A percentile compares a stretch with the other conserved stretches of the same genome.
These are phyloP conservation scores for Cyathus striatus DNA, from an alignment of 768 basidiomycete genomes.

Conservation along the genomic window DNA sequence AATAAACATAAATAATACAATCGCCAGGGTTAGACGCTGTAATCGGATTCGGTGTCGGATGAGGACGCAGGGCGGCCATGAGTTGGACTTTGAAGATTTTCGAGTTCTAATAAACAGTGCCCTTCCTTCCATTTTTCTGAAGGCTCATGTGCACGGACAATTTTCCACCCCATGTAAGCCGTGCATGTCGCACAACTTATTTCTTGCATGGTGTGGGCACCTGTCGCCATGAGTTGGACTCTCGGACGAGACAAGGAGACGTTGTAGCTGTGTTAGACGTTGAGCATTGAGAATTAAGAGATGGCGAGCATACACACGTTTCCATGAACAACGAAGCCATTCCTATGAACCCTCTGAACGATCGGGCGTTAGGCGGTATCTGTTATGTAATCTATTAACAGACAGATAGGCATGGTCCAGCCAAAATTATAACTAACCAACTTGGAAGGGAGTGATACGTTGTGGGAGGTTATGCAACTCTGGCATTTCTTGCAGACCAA, in stretches of 20 bases:
- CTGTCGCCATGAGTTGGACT: constrained; percentile 57
- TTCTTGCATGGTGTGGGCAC: constrained; percentile 59
- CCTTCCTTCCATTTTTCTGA: constrained; percentile 65
- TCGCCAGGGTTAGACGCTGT: constrained; percentile 18
- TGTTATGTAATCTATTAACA: constrained; percentile 8
- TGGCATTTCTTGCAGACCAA: constrained; percentile 42
- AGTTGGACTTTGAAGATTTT: constrained; percentile 27
- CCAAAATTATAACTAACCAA: constrained; percentile 29
- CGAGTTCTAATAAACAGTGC: constrained; percentile 52
- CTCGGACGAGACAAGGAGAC: constrained; percentile 36
- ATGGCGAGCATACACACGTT: constrained; percentile 32
- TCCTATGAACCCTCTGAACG: constrained; percentile 52
- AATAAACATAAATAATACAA: too few relatives aligned
- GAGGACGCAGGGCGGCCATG: constrained; percentile 15
- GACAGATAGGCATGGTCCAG: neutral
- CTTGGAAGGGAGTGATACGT: constrained; percentile 34
- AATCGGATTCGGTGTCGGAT: constrained; percentile 33
- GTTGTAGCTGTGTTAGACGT: constrained; percentile 36
- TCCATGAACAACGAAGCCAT: constrained; percentile 56
- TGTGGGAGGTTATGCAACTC: constrained; percentile 38
- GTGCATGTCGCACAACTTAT: constrained; percentile 45
- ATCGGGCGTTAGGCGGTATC: constrained; percentile 40
- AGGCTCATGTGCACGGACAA: constrained; percentile 49
- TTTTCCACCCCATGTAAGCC: constrained; percentile 59
- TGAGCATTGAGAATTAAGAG: neutral